These are phyloP conservation scores for Hydnum rufescens DNA, from an alignment of 768 basidiomycete genomes.

Conservation along the genomic window DNA sequence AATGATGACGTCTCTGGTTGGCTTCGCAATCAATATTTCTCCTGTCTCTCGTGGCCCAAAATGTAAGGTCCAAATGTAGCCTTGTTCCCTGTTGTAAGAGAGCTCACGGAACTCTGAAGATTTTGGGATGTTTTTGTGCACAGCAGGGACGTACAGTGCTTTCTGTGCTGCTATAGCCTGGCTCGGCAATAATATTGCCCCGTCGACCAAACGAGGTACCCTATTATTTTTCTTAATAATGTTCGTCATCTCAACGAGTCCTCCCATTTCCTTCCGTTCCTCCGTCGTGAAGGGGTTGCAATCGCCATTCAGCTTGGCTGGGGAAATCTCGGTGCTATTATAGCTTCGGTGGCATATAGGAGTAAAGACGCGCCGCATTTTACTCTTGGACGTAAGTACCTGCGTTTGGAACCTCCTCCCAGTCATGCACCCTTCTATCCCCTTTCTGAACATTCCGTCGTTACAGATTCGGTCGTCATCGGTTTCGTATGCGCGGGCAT, in stretches of 20 bases:
- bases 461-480: too few species aligned
- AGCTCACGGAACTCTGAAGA: constrained; percentile 33
- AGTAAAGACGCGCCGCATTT: constrained; percentile 39
- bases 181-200: constrained; percentile 35
- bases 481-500: too few species aligned
- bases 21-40: constrained; percentile 40
- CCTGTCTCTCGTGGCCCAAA: too few species aligned
- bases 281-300: background rate
- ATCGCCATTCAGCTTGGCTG: constrained; percentile 49
- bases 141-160: constrained; percentile 36
- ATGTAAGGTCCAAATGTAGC: too few species aligned
- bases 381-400: constrained; percentile 35
- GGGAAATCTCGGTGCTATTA: constrained; percentile 44
- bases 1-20: constrained; percentile 32
- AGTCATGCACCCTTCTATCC: too few species aligned
- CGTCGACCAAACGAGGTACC: background rate
- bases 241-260: background rate
- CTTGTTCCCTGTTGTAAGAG: too few species aligned
- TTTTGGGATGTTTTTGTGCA: constrained; percentile 51
- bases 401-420: too few species aligned
- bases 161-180: too few species aligned
- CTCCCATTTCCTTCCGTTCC: background rate
- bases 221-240: background rate
- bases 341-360: constrained; percentile 44
- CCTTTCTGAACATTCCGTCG: too few species aligned